Percentiles rank a stretch among this genome's conserved stretches.
Conservation (phyloP, 352 stramenopile species). For the Peronospora belbahrii region DNA sequence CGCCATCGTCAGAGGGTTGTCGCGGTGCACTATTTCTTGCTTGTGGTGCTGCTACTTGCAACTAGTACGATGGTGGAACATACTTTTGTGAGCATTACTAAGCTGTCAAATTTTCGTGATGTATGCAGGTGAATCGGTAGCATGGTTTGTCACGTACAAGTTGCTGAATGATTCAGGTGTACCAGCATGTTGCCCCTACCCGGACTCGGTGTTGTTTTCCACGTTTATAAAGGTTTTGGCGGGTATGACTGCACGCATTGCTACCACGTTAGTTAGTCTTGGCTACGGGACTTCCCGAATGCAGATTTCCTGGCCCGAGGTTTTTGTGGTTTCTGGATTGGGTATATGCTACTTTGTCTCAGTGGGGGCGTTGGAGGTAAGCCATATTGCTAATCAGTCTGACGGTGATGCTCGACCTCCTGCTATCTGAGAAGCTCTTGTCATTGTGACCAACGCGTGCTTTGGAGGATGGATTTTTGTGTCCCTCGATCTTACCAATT, state of each 20-base stretch:
- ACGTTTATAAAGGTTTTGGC: constrained; percentile 65
- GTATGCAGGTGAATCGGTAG: constrained; percentile 44
- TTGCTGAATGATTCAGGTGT: constrained; percentile 63
- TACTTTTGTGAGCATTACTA: not conserved
- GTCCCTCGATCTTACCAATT: constrained; percentile 64
- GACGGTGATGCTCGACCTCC: constrained; percentile 54
- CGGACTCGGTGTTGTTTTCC: constrained; percentile 54
- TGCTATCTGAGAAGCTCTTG: constrained; percentile 68
- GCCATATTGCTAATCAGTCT: constrained; percentile 71
- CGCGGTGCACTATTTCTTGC: constrained; percentile 75
- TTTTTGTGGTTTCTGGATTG: constrained; percentile 67
- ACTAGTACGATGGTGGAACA: constrained; percentile 30
- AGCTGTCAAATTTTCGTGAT: not conserved
- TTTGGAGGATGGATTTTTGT: constrained; percentile 85
- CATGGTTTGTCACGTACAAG: constrained; percentile 78
- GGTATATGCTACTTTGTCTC: constrained; percentile 78
- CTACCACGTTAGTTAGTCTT: constrained; percentile 68
- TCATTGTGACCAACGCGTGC: constrained; percentile 68
- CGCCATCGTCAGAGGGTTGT: constrained; percentile 66
- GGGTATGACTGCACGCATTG: constrained; percentile 68
- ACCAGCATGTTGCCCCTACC: constrained; percentile 72
- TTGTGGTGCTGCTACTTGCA: constrained; percentile 68
- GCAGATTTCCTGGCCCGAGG: constrained; percentile 61
- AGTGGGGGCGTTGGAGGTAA: constrained; percentile 68
- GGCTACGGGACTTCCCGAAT: constrained; percentile 77